These are phyloP conservation scores for Arachnopeziza araneosa DNA, from an alignment of 2,329 filamentous ascomycete genomes.

Conservation along the genomic window DNA sequence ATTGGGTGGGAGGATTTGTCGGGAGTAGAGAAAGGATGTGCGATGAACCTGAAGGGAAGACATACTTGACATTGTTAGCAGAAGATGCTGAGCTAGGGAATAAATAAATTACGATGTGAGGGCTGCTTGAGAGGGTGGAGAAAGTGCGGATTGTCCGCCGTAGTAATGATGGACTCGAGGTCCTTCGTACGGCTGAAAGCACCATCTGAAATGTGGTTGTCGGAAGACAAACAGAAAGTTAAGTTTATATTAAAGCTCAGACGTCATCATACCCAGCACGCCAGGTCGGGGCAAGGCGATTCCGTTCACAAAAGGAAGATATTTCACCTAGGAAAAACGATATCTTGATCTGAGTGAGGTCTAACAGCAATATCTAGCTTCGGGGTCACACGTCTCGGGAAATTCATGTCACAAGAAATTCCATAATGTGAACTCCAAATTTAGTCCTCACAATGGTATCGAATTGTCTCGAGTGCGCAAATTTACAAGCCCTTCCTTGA, in stretches of 20 bases:
- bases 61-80: constrained; percentile 41
- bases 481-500: constrained; percentile 18
- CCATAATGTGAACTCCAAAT: neutral
- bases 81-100: neutral
- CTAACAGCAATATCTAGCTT: neutral
- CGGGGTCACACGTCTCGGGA: neutral
- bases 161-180: constrained; percentile 5
- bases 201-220: constrained; percentile 10
- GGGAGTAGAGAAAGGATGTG: constrained; percentile 57
- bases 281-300: constrained; percentile 11
- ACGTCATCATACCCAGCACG: constrained; percentile 10
- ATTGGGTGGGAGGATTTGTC: constrained; percentile 46
- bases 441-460: constrained; percentile 12
- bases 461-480: constrained; percentile 15
- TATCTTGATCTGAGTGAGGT: too few relatives aligned
- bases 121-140: constrained; percentile 28
- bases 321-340: too few relatives aligned
- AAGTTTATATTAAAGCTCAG: constrained; percentile 6
- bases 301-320: too few relatives aligned
- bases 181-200: constrained; percentile 11
- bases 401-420: neutral
- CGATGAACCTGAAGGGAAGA: constrained; percentile 42
- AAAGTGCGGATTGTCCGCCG: constrained; percentile 10
- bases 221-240: neutral
- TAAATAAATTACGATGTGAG: constrained; percentile 25